Evolutionary conservation across 495 filamentous ascomycete genomes (phyloP), one percentile per base, ranked within the genome.

Genomic region (Xylaria castorea): DNA sequence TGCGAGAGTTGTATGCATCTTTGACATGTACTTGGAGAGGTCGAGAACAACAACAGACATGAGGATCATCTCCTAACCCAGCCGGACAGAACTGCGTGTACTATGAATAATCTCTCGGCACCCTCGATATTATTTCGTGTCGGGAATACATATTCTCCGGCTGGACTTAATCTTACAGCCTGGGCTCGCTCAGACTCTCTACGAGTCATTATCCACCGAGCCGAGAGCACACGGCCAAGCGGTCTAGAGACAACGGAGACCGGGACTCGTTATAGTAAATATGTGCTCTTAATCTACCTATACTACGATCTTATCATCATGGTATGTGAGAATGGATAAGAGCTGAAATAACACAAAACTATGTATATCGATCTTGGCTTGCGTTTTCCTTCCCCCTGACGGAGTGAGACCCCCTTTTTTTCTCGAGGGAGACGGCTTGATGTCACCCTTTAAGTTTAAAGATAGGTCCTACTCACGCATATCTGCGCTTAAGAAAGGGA

Each of bases 101-200:
- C 22, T 30, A 30, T 44, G n/a, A 63, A 42, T 22, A 38, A 63
- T 25, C 2, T 44, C 22, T 42, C 0, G 22, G 20, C 20, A 3
- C 16, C 22, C 16, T 30, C 38, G 20, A 51, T 30, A 32, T 57
- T 57, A 27, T 40, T n/a, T n/a, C 14, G 36, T 60, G 34, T 14
- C 40, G 50, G 50, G 48, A 42, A 25, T 66, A 36, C 64, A 11
- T 66, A 20, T 34, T 22, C 64, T 53, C 64, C 38, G n/a, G 18
- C 12, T 51, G 14, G 38, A 18, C 46, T 16, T 36, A 25, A 55
- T 69, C 66, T 25, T 60, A 69, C 25, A 22, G 51, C 55, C 44
- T 44, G 34, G 30, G 44, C 58, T 70, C 68, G 68, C 40, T 32
- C 32, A 70, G 57, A 63, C 34, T 36, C 42, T 63, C 68, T 70